phyloP scores from a whole-genome alignment of 169 alveolate species.

The Perkinsus marinus region DNA sequence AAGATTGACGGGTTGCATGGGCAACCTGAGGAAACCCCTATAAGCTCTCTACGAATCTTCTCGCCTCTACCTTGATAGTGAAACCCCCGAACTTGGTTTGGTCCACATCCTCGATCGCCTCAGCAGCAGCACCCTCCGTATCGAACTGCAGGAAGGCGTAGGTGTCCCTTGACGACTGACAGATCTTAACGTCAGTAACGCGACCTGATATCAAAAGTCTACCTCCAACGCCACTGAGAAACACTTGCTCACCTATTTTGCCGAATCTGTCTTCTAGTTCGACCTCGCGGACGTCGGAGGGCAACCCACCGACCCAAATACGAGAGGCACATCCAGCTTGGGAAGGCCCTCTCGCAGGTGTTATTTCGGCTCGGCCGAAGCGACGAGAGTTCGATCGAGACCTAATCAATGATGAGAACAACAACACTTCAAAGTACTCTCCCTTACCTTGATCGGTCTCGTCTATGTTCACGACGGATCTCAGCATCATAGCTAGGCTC shows the following conservation, averaged over 20 bases:
- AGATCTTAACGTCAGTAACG: background rate
- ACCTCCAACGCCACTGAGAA: background rate
- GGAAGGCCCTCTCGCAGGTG: background rate
- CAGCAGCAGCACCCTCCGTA: background rate
- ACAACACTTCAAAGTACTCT: background rate
- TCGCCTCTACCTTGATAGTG: background rate
- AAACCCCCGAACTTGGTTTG: background rate
- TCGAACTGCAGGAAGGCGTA: background rate
- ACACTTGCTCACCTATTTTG: background rate
- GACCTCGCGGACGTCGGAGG: background rate
- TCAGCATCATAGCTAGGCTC: background rate
- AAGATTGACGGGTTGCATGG: background rate
- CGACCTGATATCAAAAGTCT: background rate
- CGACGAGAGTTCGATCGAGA: background rate
- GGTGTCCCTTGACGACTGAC: background rate
- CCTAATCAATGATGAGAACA: background rate
- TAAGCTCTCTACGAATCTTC: background rate
- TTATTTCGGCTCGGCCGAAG: background rate
- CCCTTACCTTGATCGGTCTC: background rate
- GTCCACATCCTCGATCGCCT: background rate
- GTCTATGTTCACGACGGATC: background rate
- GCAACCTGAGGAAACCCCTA: background rate
- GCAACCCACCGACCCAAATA: background rate
- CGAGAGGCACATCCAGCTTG: background rate
- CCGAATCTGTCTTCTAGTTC: background rate